Conservation (phyloP, 2,329 filamentous ascomycete species). For the Colletotrichum limetticola region DNA sequence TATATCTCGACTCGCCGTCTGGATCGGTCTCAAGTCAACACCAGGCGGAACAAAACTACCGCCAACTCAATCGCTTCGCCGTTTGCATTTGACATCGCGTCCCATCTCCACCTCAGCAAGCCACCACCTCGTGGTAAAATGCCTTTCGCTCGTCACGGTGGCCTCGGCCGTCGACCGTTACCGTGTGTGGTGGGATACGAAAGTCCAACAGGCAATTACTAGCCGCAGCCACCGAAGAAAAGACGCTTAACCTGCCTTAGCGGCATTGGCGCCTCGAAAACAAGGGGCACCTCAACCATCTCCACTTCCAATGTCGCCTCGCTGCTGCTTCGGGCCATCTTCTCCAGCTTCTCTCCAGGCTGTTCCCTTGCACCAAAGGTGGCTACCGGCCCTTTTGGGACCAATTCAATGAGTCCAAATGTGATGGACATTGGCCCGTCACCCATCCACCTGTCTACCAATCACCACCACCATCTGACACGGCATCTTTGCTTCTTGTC, state of each 20-base stretch:
- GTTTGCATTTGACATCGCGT: slow-evolving; percentile 9
- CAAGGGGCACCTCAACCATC: slow-evolving; percentile 14
- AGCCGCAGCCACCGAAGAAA: slow-evolving; percentile 19
- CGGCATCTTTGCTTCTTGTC: not conserved
- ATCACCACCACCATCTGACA: not conserved
- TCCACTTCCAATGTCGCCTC: slow-evolving; percentile 17
- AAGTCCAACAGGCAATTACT: slow-evolving; percentile 5
- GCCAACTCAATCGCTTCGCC: not conserved
- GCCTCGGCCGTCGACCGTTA: not conserved
- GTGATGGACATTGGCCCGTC: not conserved
- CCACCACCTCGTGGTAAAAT: slow-evolving; percentile 15
- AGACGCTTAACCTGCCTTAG: slow-evolving; percentile 20
- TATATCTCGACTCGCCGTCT: not conserved
- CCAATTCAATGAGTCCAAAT: not conserved
- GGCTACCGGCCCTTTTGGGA: slow-evolving; percentile 18
- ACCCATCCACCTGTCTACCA: not conserved
- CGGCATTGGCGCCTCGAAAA: slow-evolving; percentile 25
- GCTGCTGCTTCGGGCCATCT: slow-evolving; percentile 25
- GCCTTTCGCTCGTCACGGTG: not conserved
- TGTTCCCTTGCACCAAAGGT: slow-evolving; percentile 9
- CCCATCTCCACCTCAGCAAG: slow-evolving; percentile 5
- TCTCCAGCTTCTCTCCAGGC: slow-evolving; percentile 26
- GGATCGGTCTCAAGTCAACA: not conserved
- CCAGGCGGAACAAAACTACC: not conserved
- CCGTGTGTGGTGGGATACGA: slow-evolving; percentile 16